These are phyloP conservation scores for Diplodia corticola DNA, from an alignment of 2,329 filamentous ascomycete species.

Conservation along the genomic window DNA sequence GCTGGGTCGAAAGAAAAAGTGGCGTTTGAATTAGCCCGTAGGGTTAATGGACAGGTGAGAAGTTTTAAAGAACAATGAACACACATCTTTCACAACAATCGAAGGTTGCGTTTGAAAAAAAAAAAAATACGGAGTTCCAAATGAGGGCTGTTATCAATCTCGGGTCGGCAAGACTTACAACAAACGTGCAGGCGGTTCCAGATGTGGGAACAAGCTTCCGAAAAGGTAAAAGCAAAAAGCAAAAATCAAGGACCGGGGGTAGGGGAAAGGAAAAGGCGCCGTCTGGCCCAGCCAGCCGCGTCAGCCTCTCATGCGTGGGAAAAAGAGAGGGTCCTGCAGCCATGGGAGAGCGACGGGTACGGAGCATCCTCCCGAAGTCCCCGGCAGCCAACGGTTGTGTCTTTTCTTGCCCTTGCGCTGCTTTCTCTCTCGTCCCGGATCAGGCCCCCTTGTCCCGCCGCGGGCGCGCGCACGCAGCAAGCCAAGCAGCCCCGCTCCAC, in stretches of 20 bases:
- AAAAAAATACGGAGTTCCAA: no score
- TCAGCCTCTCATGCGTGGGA: neutral
- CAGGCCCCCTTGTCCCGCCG: neutral
- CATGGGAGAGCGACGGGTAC: neutral
- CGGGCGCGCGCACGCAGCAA: neutral
- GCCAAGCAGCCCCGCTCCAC: neutral
- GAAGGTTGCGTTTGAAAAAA: neutral
- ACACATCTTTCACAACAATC: neutral
- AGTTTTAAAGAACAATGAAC: neutral
- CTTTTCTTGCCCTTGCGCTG: neutral
- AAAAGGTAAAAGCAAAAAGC: neutral
- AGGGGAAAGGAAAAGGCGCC: neutral
- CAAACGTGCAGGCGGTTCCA: neutral
- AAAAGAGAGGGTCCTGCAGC: neutral
- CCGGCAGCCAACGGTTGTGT: neutral
- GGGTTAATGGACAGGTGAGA: neutral
- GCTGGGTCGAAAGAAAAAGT: no score
- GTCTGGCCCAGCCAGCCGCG: neutral
- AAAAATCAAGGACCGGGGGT: neutral
- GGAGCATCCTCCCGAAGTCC: neutral
- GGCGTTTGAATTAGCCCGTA: no score
- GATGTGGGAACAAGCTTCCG: neutral
- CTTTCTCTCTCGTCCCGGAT: neutral
- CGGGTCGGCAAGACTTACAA: neutral
- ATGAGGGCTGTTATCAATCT: neutral